These are phyloP conservation scores for Globisporangium echinulatum DNA, from an alignment of 352 stramenopile species.

Conservation along the genomic window DNA sequence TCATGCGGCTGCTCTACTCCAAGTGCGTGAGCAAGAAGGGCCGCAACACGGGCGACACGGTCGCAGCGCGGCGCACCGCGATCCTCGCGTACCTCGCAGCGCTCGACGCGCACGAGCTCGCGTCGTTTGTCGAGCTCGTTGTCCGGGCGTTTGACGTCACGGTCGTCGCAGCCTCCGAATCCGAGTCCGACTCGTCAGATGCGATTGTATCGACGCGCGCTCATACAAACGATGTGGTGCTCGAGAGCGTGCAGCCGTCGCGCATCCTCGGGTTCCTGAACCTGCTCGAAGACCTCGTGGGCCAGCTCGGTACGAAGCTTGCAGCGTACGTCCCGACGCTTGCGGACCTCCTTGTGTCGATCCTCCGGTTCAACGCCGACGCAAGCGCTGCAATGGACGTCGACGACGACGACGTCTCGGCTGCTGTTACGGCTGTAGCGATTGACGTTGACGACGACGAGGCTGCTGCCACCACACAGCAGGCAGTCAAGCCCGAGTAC, in stretches of 20 bases:
- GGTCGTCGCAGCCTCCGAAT: constrained; percentile 17
- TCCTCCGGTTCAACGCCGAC: constrained; percentile 52
- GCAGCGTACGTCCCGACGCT: constrained; percentile 73
- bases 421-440: neutral
- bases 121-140: constrained; percentile 86
- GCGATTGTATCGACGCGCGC: neutral
- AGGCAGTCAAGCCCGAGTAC: constrained; percentile 17
- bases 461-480: neutral
- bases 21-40: constrained; percentile 87
- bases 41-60: constrained; percentile 76
- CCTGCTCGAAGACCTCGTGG: constrained; percentile 81
- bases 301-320: constrained; percentile 82
- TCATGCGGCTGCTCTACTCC: constrained; percentile 87
- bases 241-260: constrained; percentile 60
- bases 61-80: constrained; percentile 77
- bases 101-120: constrained; percentile 66
- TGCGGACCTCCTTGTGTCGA: constrained; percentile 65
- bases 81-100: constrained; percentile 88
- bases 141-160: constrained; percentile 79
- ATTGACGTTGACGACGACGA: constrained; percentile 17
- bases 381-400: constrained; percentile 18
- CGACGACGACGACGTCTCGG: constrained; percentile 11
- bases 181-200: neutral
- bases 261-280: constrained; percentile 89
- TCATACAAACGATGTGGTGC: constrained; percentile 13